Evolutionary conservation across 2,329 filamentous ascomycete species (phyloP).

Genomic region (Aspergillus costaricaensis): DNA sequence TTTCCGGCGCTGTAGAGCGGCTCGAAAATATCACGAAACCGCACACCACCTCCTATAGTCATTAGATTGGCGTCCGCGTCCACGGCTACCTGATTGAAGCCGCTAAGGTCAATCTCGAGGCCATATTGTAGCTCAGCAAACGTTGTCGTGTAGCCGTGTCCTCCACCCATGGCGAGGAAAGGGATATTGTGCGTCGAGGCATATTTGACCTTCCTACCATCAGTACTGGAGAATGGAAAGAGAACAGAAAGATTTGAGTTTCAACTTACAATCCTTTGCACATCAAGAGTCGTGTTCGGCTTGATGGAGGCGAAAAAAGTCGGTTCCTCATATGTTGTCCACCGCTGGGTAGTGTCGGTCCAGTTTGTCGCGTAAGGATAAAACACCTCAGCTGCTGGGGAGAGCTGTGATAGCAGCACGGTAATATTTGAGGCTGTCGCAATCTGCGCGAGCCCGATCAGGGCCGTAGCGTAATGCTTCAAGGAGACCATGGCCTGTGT

Average conservation of each 20-base stretch:
- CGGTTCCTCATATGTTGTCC: neutral
- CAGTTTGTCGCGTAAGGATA: neutral
- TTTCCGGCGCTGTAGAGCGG: constrained; percentile 4
- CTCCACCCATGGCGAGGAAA: neutral
- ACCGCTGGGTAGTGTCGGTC: neutral
- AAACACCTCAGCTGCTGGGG: neutral
- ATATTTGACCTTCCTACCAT: neutral
- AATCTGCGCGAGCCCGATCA: no score
- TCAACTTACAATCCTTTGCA: constrained; percentile 1
- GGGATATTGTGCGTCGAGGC: constrained; percentile 1
- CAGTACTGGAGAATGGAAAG: no score
- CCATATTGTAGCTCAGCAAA: neutral
- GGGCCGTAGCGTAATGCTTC: no score
- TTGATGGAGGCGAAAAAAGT: constrained; percentile 1
- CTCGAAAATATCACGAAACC: constrained; percentile 4
- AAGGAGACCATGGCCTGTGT: no score
- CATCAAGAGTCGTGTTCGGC: neutral
- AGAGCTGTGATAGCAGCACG: neutral
- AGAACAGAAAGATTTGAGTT: neutral
- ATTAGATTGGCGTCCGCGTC: neutral
- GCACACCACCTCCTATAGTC: neutral
- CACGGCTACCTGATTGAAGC: neutral
- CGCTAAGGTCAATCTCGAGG: constrained; percentile 9
- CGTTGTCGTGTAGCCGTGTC: constrained; percentile 2
- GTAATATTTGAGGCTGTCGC: no score